These are phyloP conservation scores for Leccinum barrowsii DNA, from an alignment of 768 basidiomycete species.

Conservation along the genomic window DNA sequence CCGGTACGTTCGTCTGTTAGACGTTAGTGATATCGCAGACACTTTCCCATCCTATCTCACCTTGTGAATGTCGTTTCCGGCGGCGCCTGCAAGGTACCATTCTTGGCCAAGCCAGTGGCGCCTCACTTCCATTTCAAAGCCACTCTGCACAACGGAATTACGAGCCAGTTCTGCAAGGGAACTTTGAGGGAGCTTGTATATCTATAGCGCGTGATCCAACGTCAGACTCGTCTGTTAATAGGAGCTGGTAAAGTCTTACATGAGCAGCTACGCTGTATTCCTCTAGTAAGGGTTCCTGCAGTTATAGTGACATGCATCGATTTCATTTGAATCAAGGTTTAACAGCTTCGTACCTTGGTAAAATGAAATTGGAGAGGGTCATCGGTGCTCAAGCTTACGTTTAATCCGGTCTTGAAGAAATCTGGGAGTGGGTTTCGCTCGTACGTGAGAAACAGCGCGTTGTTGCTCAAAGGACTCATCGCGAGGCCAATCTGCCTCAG, in stretches of 20 bases:
- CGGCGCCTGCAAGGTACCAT: slow-evolving; percentile 91
- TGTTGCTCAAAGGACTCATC: slow-evolving; percentile 98
- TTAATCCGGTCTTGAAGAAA: slow-evolving; percentile 94
- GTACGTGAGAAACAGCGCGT: slow-evolving; percentile 93
- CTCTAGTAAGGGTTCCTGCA: slow-evolving; percentile 87
- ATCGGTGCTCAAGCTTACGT: slow-evolving; percentile 94
- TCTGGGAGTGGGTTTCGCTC: slow-evolving; percentile 96
- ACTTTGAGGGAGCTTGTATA: slow-evolving; percentile 93
- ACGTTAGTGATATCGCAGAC: slow-evolving; percentile 2
- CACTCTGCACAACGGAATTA: slow-evolving; percentile 94
- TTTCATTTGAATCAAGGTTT: neutral
- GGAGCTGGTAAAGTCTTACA: slow-evolving; percentile 41
- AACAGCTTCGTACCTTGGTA: slow-evolving; percentile 67
- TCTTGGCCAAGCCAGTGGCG: slow-evolving; percentile 90
- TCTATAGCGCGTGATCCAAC: slow-evolving; percentile 42
- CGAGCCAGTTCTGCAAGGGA: slow-evolving; percentile 96
- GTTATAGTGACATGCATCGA: neutral
- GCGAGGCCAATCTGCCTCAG: slow-evolving; percentile 97
- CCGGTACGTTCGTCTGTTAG: slow-evolving; percentile 90
- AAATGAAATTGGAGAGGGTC: slow-evolving; percentile 98
- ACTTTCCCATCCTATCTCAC: slow-evolving; percentile 35
- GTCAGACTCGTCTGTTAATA: neutral
- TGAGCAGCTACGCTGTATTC: slow-evolving; percentile 99
- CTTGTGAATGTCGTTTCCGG: slow-evolving; percentile 96
- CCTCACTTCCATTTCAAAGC: slow-evolving; percentile 98